Evolutionary conservation across 2,329 filamentous ascomycete species (phyloP).

Genomic region (Ascochyta rabiei): DNA sequence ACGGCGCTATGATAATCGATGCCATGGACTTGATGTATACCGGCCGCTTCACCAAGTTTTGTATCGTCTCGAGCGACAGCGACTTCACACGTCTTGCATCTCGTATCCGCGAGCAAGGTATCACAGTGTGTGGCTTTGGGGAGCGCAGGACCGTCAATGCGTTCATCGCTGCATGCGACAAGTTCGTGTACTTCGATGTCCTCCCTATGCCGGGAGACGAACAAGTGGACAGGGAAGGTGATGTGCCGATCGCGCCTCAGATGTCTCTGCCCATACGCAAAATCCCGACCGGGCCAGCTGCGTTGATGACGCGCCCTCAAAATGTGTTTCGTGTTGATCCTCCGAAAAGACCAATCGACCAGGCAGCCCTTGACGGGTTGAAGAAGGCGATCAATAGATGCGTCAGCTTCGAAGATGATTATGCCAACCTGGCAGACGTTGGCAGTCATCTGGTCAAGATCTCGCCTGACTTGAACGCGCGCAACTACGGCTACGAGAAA

Average conservation of each 20-base stretch:
- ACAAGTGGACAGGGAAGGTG: background rate
- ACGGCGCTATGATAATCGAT: constrained; percentile 45
- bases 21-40: constrained; percentile 46
- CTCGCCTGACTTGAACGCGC: constrained; percentile 32
- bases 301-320: background rate
- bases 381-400: constrained; percentile 8
- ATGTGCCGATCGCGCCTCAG: background rate
- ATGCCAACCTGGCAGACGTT: constrained; percentile 33
- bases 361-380: constrained; percentile 19
- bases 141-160: constrained; percentile 34
- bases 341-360: constrained; percentile 15
- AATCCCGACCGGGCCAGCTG: background rate
- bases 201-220: background rate
- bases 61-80: constrained; percentile 44
- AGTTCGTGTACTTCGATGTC: constrained; percentile 32
- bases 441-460: constrained; percentile 27
- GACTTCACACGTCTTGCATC: constrained; percentile 45
- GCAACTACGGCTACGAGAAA: constrained; percentile 33
- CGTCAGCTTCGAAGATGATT: constrained; percentile 24
- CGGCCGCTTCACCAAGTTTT: constrained; percentile 40
- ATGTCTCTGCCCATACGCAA: background rate
- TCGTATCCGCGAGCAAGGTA: constrained; percentile 44
- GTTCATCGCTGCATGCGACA: constrained; percentile 36
- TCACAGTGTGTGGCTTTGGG: constrained; percentile 44
- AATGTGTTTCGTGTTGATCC: background rate